Evolutionary conservation across 2,329 filamentous ascomycete genomes (phyloP), one percentile per base, ranked within the genome.

Genomic region (Colletotrichum paranaense): DNA sequence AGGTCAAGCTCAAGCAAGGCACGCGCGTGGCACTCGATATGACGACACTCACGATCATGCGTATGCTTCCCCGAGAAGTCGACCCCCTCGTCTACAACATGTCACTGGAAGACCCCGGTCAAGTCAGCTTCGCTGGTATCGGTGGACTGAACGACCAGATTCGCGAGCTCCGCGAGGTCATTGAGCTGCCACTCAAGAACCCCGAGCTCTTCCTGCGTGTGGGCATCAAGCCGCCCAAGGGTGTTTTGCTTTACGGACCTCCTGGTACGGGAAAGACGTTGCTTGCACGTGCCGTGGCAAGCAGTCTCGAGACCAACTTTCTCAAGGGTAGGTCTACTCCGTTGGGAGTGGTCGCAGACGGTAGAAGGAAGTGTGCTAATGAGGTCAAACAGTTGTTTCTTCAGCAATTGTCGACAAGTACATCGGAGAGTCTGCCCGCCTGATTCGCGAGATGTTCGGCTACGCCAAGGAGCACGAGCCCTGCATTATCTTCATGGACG

Each of bases 401-500:
- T 99, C 97, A 56, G 97, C 97, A 32, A 99, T 99, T 80, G 97
- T 99, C 75, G 97, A 99, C 88, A 99, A 99, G 85, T 99, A 99
- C 82, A 99, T 99, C 76, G 97, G 97, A 84, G 97, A 99, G 86
- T 99, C 97, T 12, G 97, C 97, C 49, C 93, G 97, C 77, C 88
- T 99, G 77, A 99, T 99, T 80, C 92, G 97, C 83, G 97, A 99
- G 84, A 99, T 99, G 97, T 99, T 99, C 81, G 97, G 97, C 72
- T 99, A 99, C 81, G 97, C 97, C 79, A 98, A 98, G 86, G 97
- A 99, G 83, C 97, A 99, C 83, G 97, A 99, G 84, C 97, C 97
- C 52, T 99, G 97, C 84, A 99, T 99, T 84, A 99, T 99, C 86
- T 99, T 99, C 90, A 99, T 99, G 97, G 97, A 99, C 88, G 97